Conservation (phyloP, 805 yeast genomes). For the Metschnikowia peoriensis region DNA sequence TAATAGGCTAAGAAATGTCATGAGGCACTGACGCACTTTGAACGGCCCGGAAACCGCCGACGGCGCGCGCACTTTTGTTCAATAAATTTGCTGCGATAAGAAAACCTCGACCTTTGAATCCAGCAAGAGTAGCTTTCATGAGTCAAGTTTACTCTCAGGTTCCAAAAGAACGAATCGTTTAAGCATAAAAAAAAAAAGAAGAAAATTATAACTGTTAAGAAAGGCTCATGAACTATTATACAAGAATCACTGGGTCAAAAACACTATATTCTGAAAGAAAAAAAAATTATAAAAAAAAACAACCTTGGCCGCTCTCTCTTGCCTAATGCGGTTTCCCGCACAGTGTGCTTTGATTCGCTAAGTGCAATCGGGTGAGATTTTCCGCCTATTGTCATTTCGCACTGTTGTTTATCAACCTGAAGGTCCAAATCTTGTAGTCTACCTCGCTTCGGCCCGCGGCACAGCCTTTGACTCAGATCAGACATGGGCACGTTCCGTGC, state of each 20-base stretch:
- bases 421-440: not conserved
- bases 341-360: not conserved
- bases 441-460: constrained; percentile 10
- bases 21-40: not conserved
- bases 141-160: no score
- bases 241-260: no score
- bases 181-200: no score
- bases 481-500: not conserved
- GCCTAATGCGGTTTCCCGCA: not conserved
- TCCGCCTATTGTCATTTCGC: not conserved
- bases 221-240: no score
- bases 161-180: not conserved
- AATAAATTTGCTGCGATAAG: constrained; percentile 4
- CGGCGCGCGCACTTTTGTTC: not conserved
- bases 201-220: no score
- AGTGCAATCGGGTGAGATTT: not conserved
- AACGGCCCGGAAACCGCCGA: constrained; percentile 8
- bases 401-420: not conserved
- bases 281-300: no score
- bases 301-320: not conserved
- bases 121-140: no score
- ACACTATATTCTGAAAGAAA: no score
- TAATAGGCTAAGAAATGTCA: not conserved
- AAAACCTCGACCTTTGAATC: not conserved
- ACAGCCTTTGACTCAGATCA: not conserved